These are phyloP conservation scores for Gastrolobium villosum DNA, from an alignment of 306 rosid species.

Conservation along the genomic window DNA sequence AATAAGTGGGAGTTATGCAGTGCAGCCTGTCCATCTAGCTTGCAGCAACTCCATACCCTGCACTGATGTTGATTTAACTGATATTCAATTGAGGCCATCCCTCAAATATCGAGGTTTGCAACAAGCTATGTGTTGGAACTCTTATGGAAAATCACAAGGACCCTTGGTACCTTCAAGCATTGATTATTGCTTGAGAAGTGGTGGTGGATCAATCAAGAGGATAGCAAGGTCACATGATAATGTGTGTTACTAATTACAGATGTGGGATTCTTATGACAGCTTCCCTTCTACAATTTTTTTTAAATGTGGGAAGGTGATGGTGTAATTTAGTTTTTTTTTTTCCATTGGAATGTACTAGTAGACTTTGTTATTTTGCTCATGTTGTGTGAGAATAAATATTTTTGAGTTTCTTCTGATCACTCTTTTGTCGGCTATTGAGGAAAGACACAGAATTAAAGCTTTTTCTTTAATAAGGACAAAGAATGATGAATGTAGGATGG, in stretches of 20 bases:
- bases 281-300: constrained; percentile 68
- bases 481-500: neutral
- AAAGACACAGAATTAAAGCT: neutral
- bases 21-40: constrained; percentile 78
- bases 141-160: constrained; percentile 81
- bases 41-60: constrained; percentile 86
- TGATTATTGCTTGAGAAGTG: constrained; percentile 81
- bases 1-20: constrained; percentile 68
- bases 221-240: constrained; percentile 71
- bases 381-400: constrained; percentile 10
- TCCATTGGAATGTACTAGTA: constrained; percentile 30
- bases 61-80: constrained; percentile 73
- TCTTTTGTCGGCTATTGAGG: neutral
- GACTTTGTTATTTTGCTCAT: constrained; percentile 16
- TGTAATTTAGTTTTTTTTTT: constrained; percentile 22
- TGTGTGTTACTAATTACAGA: constrained; percentile 48
- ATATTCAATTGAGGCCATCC: constrained; percentile 77
- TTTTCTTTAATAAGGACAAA: neutral
- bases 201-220: constrained; percentile 61
- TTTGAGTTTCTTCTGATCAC: neutral
- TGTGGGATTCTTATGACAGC: constrained; percentile 43
- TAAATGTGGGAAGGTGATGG: constrained; percentile 68
- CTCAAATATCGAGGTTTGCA: constrained; percentile 45
- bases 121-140: constrained; percentile 69
- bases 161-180: constrained; percentile 75